phyloP scores from a whole-genome alignment of 2,329 filamentous ascomycete species.

The Graphilbum sp. region DNA sequence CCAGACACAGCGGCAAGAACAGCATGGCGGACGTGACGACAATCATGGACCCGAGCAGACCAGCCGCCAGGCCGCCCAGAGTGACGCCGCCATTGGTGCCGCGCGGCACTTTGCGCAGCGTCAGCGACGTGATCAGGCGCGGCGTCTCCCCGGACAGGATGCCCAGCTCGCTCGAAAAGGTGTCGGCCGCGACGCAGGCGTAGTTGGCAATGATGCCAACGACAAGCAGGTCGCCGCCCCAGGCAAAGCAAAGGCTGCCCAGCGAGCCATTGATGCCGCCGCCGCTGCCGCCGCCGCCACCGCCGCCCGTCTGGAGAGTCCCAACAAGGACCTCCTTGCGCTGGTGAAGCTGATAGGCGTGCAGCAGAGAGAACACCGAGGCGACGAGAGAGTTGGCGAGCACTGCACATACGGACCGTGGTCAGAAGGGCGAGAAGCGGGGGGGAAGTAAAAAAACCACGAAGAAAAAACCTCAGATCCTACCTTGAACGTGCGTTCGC shows the following conservation, averaged over 20 bases:
- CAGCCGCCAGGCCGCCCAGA: conserved; percentile 53
- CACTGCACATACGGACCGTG: conserved; percentile 33
- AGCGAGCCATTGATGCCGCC: conserved; percentile 8
- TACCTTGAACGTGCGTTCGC: conserved; percentile 66
- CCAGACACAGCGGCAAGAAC: conserved; percentile 51
- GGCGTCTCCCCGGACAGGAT: conserved; percentile 66
- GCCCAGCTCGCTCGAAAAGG: conserved; percentile 86
- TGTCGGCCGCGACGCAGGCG: conserved; percentile 81
- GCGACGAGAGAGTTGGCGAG: conserved; percentile 76
- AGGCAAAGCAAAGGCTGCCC: conserved; percentile 37
- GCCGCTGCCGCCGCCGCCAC: neutral
- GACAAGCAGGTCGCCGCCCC: conserved; percentile 45
- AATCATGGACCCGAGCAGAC: conserved; percentile 56
- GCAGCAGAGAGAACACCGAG: conserved; percentile 43
- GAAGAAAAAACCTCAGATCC: conserved; percentile 4
- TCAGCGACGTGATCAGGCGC: conserved; percentile 69
- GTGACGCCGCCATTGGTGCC: conserved; percentile 94
- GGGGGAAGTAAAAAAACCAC: neutral
- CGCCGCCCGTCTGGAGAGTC: no score
- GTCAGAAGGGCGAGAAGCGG: neutral
- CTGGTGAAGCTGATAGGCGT: conserved; percentile 40
- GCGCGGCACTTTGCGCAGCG: conserved; percentile 60
- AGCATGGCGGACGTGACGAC: conserved; percentile 48
- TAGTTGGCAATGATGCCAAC: conserved; percentile 67
- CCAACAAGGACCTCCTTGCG: conserved; percentile 25